phyloP scores from a whole-genome alignment of 768 basidiomycete genomes.

The Galerina marginata region DNA sequence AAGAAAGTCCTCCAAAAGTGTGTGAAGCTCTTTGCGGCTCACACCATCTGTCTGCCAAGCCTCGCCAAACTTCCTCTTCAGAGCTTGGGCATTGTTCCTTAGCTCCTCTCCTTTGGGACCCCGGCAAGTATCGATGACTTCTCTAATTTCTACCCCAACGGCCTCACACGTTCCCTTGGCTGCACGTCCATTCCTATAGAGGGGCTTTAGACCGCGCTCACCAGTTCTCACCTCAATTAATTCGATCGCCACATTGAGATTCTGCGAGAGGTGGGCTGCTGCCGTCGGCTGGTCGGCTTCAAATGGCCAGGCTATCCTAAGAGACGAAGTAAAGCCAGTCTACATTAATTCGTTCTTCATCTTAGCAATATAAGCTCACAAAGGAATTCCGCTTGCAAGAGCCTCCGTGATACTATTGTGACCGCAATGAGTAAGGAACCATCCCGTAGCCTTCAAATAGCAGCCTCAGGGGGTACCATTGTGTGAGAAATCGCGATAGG shows the following conservation, averaged over 20 bases:
- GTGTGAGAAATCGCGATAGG: background rate
- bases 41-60: background rate
- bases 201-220: constrained; percentile 3
- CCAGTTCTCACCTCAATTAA: constrained; percentile 15
- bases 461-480: background rate
- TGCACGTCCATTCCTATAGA: constrained; percentile 2
- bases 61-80: background rate
- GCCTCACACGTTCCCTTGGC: constrained; percentile 13
- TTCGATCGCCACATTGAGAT: constrained; percentile 12
- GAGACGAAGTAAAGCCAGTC: background rate
- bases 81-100: constrained; percentile 1
- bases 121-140: constrained; percentile 4
- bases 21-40: background rate
- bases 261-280: constrained; percentile 11
- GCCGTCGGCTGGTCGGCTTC: constrained; percentile 16
- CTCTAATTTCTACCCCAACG: constrained; percentile 6
- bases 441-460: constrained; percentile 13
- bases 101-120: constrained; percentile 6
- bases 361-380: background rate
- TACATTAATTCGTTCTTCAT: background rate
- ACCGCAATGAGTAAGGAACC: constrained; percentile 21
- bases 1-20: constrained; percentile 1
- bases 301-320: constrained; percentile 22
- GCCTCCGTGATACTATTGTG: constrained; percentile 20
- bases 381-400: constrained; percentile 15